Conservation (phyloP, 2,329 filamentous ascomycete species). For the Amauroascus verrucosus region DNA sequence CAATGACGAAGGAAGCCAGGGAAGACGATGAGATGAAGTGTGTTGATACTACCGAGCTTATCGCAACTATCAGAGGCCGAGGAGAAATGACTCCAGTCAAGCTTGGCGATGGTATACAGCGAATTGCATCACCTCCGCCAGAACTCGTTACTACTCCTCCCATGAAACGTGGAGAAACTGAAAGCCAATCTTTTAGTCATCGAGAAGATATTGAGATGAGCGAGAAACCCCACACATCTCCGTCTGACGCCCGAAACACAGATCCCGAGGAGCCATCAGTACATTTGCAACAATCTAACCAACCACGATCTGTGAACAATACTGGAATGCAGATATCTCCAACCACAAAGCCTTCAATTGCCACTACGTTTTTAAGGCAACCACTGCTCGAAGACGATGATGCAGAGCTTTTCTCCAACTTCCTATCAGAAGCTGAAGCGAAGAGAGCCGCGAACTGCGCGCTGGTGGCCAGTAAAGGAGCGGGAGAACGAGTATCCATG, state of each 20-base stretch:
- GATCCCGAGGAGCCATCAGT: not conserved
- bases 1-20: not conserved
- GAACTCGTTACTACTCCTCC: not conserved
- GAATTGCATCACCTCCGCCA: not conserved
- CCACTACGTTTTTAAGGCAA: conserved; percentile 29
- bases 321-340: not conserved
- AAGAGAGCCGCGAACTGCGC: conserved; percentile 27
- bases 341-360: conserved; percentile 22
- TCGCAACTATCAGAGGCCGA: not conserved
- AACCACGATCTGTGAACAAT: not conserved
- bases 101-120: not conserved
- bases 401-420: conserved; percentile 31
- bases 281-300: not conserved
- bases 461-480: not conserved
- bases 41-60: not conserved
- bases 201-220: not conserved
- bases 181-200: too few species aligned
- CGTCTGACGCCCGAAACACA: not conserved
- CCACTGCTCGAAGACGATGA: conserved; percentile 32
- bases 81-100: not conserved
- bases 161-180: not conserved
- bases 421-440: conserved; percentile 33
- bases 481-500: not conserved
- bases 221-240: too few species aligned
- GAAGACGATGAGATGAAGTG: conserved; percentile 3